Conservation (phyloP, 495 filamentous ascomycete species). For the Aspergillus nanangensis region DNA sequence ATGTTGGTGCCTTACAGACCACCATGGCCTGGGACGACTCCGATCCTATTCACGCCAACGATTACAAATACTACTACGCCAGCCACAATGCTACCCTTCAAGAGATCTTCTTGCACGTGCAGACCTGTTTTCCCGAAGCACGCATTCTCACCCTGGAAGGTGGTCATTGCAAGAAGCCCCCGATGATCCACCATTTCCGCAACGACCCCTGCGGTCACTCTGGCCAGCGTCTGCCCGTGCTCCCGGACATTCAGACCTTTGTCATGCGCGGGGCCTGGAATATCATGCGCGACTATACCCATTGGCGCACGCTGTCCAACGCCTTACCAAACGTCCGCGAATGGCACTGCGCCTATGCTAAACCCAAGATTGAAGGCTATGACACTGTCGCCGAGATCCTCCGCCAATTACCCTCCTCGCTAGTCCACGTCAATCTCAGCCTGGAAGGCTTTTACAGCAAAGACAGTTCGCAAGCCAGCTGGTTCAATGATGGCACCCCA, state of each 20-base stretch:
- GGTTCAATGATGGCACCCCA: conserved; percentile 14
- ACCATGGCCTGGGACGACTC: conserved; percentile 32
- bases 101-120: conserved; percentile 59
- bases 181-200: conserved; percentile 54
- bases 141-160: conserved; percentile 68
- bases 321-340: conserved; percentile 63
- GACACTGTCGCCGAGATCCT: conserved; percentile 58
- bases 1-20: conserved; percentile 31
- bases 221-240: conserved; percentile 30
- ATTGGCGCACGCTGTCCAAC: conserved; percentile 54
- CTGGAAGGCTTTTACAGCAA: conserved; percentile 64
- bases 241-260: conserved; percentile 52
- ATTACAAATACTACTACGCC: conserved; percentile 45
- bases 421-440: conserved; percentile 59
- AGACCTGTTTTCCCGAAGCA: conserved; percentile 52
- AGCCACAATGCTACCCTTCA: conserved; percentile 62
- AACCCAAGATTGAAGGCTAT: conserved; percentile 64
- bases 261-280: conserved; percentile 75
- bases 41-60: conserved; percentile 19
- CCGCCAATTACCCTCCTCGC: conserved; percentile 41
- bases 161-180: conserved; percentile 68
- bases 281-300: conserved; percentile 59
- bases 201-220: conserved; percentile 16
- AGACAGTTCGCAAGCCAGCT: conserved; percentile 35
- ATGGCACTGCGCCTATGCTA: conserved; percentile 67